Base-by-base conservation (phyloP, 2,329 filamentous ascomycete genomes). In the Tympanopsis confertula region DNA sequence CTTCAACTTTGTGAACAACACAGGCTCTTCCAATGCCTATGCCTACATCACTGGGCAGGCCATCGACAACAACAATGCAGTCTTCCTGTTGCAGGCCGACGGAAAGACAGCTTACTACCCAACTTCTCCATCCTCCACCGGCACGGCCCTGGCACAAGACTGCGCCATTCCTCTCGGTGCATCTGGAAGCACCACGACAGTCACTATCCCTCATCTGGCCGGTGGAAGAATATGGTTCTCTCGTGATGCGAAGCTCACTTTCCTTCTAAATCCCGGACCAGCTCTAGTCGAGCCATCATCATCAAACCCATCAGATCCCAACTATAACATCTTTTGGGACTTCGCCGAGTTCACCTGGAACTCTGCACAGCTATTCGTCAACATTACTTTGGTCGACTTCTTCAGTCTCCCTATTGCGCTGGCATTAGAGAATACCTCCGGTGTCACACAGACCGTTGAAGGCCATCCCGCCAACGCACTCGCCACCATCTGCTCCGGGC, bases 341-440 rank as follows among this genome's bases (percentile, higher is more conserved):
- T 85, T 84, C 51, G 75, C 69, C 59, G 80, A 85, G 56, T 78
- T 82, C 47, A 81, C 78, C 13, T 81, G 70, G 57, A 82, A 82
- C 54, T 47, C 56, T 24, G 49, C 53, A 20, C 66, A 82, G 54
- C 57, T 83, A 4, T 84, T 74, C 50, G 75, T 72, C 47, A 83
- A 83, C 47, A 78, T 88, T 47, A 75, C 68, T 43, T 80, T 82
- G 52, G 84, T 88, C 38, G 83, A 88, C 61, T 88, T 88, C 56
- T 71, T 86, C 43, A 63, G 63, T 47, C 53, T 81, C 46, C 78
- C 80, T n/a, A 68, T 82, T 37, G 68, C 71, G 1, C 48, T 70
- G 41, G 56, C 55, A 5, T 49, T 69, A 2, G 57, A 53, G 10
- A 59, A 55, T 14, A 49, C 46, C 3, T 49, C 51, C 20, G 59